Evolutionary conservation across 2,329 filamentous ascomycete genomes (phyloP).

Genomic region (Cryphonectria carpinicola): DNA sequence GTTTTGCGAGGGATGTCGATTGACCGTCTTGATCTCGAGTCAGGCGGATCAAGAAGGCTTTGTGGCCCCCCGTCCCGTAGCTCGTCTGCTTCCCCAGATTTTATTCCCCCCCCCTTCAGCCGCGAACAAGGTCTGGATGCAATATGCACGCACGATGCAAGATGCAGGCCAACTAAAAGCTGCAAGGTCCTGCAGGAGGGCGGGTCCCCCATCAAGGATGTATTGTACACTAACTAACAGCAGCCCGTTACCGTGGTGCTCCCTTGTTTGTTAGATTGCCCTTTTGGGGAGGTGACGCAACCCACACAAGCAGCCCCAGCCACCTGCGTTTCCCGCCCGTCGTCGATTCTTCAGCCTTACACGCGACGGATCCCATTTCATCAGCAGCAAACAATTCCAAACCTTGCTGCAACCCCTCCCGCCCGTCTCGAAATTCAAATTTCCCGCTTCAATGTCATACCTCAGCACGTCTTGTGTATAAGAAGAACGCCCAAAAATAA

Average conservation of each 20-base stretch:
- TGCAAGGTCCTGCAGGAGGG: conserved; percentile 3
- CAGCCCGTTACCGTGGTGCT: conserved; percentile 19
- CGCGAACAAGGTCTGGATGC: not conserved
- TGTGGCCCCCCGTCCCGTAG: not conserved
- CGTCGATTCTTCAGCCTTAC: conserved; percentile 2
- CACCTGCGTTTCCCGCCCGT: conserved; percentile 9
- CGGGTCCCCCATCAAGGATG: not conserved
- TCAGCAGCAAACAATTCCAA: not conserved
- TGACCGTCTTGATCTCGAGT: not conserved
- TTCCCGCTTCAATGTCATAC: not conserved
- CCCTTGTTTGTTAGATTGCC: conserved; percentile 20
- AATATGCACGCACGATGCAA: not conserved
- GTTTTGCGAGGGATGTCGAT: not conserved
- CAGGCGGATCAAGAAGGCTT: not conserved
- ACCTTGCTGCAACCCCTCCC: conserved; percentile 12
- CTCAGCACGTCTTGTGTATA: not conserved
- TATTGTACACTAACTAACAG: not conserved
- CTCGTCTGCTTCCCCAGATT: conserved; percentile 24
- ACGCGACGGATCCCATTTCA: not conserved
- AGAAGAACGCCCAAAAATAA: conserved; percentile 10
- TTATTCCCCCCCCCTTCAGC: not conserved
- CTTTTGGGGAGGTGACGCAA: conserved; percentile 22
- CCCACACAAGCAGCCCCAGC: conserved; percentile 13
- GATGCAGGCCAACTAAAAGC: not conserved
- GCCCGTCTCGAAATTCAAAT: conserved; percentile 15